Conservation (phyloP, 169 alveolate species). For the Cryptosporidium ryanae region DNA sequence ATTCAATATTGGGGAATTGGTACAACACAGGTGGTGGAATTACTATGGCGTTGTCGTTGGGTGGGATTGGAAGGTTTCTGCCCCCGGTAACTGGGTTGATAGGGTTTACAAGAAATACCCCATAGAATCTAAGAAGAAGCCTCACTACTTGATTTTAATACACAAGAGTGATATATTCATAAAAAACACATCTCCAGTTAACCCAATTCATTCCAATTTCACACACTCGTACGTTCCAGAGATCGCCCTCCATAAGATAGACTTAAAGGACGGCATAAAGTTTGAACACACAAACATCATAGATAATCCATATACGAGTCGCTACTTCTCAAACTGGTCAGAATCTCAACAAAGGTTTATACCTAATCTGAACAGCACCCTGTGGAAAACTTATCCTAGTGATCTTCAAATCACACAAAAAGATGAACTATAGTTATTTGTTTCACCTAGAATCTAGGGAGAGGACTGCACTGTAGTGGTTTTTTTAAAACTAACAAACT, state of each 20-base stretch:
- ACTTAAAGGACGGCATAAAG: not conserved
- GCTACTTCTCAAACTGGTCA: constrained; percentile 58
- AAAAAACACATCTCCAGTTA: not conserved
- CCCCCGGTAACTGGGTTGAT: constrained; percentile 30
- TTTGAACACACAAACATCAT: not conserved
- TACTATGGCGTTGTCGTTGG: constrained; percentile 63
- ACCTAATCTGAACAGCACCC: constrained; percentile 27
- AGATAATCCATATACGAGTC: not conserved
- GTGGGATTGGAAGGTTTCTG: constrained; percentile 55
- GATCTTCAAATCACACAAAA: constrained; percentile 10
- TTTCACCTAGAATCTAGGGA: not conserved
- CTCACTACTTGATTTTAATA: constrained; percentile 62
- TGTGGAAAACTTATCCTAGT: constrained; percentile 21
- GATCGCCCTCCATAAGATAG: constrained; percentile 11
- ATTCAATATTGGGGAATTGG: constrained; percentile 31
- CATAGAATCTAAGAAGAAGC: constrained; percentile 6
- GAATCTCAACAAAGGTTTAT: constrained; percentile 6
- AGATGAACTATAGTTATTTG: constrained; percentile 25
- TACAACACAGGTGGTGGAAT: constrained; percentile 62
- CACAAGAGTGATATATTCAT: constrained; percentile 15
- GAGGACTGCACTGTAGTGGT: too few relatives aligned
- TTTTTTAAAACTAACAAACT: too few relatives aligned
- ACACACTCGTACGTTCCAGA: constrained; percentile 58
- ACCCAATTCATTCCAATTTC: not conserved
- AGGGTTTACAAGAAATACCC: constrained; percentile 45